phyloP scores from a whole-genome alignment of 2,329 filamentous ascomycete genomes.

The Dichotomopilus funicola region DNA sequence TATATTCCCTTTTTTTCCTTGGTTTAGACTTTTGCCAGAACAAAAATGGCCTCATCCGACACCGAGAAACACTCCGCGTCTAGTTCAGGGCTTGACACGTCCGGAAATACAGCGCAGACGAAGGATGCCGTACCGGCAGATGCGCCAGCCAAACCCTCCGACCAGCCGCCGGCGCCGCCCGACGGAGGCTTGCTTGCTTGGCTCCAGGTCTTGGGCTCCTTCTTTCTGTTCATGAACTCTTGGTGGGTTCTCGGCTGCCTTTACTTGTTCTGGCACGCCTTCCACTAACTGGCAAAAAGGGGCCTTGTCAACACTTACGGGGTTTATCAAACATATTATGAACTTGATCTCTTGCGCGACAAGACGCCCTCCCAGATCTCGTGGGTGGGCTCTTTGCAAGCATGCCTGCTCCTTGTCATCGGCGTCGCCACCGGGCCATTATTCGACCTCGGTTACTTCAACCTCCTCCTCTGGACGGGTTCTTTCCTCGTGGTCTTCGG shows the following conservation, averaged over 20 bases:
- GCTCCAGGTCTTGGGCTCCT: neutral
- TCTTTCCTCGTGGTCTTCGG: neutral
- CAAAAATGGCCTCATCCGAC: neutral
- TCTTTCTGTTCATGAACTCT: neutral
- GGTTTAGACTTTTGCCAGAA: neutral
- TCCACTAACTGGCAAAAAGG: neutral
- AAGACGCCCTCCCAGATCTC: neutral
- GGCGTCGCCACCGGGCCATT: neutral
- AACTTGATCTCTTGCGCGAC: neutral
- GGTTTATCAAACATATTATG: neutral
- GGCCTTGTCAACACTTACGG: neutral
- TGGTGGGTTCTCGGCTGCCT: neutral
- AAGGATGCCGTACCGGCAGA: neutral
- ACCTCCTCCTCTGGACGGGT: neutral
- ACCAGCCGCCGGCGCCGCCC: neutral
- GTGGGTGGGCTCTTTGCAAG: neutral
- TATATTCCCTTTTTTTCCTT: neutral
- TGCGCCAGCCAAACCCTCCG: neutral
- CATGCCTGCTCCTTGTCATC: neutral
- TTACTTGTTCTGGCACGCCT: neutral
- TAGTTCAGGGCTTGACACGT: neutral
- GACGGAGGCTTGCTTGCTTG: neutral
- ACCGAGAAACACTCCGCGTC: neutral
- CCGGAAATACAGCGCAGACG: neutral
- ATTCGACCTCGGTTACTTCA: neutral